These are phyloP conservation scores for Rauvolfia tetraphylla DNA, from an alignment of 257 asterid species.

Conservation along the genomic window DNA sequence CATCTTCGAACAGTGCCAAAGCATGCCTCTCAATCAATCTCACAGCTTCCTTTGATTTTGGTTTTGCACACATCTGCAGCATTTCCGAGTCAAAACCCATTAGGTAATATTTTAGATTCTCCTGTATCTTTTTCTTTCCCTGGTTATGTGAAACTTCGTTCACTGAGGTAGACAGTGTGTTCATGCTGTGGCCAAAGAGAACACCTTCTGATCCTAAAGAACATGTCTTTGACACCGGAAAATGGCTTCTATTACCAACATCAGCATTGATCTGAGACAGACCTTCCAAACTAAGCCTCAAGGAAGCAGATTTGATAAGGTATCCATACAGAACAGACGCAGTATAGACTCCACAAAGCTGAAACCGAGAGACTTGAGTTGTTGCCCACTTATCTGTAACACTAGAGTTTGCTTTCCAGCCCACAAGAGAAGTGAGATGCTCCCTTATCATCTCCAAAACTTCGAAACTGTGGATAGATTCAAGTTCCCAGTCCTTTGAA, in stretches of 20 bases:
- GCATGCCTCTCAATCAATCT: constrained; percentile 65
- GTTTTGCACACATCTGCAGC: constrained; percentile 60
- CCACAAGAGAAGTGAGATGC: constrained; percentile 49
- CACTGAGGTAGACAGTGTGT: constrained; percentile 25
- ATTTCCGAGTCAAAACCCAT: constrained; percentile 58
- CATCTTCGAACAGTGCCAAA: constrained; percentile 64
- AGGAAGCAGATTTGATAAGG: constrained; percentile 66
- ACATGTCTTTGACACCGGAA: constrained; percentile 24
- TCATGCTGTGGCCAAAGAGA: constrained; percentile 25
- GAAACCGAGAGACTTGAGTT: constrained; percentile 36
- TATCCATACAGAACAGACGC: constrained; percentile 77
- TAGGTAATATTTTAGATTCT: constrained; percentile 45
- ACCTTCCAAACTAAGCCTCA: constrained; percentile 64
- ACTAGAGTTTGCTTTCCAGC: constrained; percentile 46
- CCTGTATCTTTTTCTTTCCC: constrained; percentile 17
- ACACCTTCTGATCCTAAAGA: constrained; percentile 34
- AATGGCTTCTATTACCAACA: constrained; percentile 16
- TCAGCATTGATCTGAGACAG: constrained; percentile 26
- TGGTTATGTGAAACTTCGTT: constrained; percentile 28
- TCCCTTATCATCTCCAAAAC: constrained; percentile 68
- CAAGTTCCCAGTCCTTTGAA: constrained; percentile 80
- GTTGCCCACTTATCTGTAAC: constrained; percentile 57
- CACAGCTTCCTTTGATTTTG: constrained; percentile 63
- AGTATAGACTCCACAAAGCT: constrained; percentile 53
- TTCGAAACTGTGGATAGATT: constrained; percentile 69